These are phyloP conservation scores for Saussurea involucrata DNA, from an alignment of 129 eudicot genomes.

Conservation along the genomic window DNA sequence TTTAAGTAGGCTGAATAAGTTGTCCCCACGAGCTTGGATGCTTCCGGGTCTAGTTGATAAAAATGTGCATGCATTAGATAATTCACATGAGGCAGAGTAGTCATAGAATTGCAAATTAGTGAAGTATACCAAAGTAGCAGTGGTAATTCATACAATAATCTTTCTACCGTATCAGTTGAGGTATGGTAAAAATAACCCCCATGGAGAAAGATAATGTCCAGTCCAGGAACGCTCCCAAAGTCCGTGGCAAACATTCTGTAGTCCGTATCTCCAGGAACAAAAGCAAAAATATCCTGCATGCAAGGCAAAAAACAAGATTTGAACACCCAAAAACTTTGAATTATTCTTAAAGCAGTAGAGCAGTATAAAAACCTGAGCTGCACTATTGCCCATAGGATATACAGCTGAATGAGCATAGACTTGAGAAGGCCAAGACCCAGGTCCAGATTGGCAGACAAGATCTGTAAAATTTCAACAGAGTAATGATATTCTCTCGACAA, in stretches of 20 bases:
- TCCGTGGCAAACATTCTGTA: conserved; percentile 92
- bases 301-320: background rate
- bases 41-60: conserved; percentile 80
- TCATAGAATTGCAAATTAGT: conserved; percentile 25
- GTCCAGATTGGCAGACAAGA: conserved; percentile 96
- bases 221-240: conserved; percentile 89
- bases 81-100: conserved; percentile 15
- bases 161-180: conserved; percentile 84
- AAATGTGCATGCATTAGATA: conserved; percentile 35
- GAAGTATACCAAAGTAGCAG: conserved; percentile 67
- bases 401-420: conserved; percentile 88
- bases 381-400: conserved; percentile 94
- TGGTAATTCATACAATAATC: conserved; percentile 86
- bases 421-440: conserved; percentile 91
- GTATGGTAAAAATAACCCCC: conserved; percentile 96
- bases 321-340: background rate
- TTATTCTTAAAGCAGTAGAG: conserved; percentile 8
- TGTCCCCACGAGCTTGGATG: conserved; percentile 98
- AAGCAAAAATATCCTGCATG: conserved; percentile 80
- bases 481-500: background rate
- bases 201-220: conserved; percentile 82
- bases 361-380: conserved; percentile 76
- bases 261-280: conserved; percentile 94
- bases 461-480: conserved; percentile 45
- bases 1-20: conserved; percentile 64